Evolutionary conservation across 192 early-diverging fungal genomes (phyloP), one percentile per base, ranked within the genome.

Genomic region (Coemansia umbellata): DNA sequence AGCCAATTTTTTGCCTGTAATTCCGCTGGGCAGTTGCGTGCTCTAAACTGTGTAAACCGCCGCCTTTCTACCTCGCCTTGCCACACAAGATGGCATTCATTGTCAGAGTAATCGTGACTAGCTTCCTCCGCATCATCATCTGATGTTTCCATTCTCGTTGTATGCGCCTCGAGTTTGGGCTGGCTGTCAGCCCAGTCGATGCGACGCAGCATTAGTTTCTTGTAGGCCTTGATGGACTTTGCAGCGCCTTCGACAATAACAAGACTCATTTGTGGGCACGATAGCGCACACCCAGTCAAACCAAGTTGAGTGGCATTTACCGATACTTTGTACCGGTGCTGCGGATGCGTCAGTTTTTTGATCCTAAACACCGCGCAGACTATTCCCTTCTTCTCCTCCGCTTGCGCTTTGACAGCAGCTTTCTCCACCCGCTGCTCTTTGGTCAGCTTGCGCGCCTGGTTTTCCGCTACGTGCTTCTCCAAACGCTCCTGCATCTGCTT

Each of bases 211-310:
- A 99, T 93, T 18, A 99, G 76, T 55, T 95, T 94, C 67, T 96
- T 99, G 80, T 94, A 99, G 27, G 84, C 81, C 55, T 90, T 90
- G 57, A 97, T 80, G 2, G 81, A 84, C 60, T 95, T 92, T 10
- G 84, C 86, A 3, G 94, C 89, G 1, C 97, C 97, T 73, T 99
- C 97, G 4, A 94, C 94, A 37, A 95, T 72, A 4, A 99, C 90
- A 40, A 97, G 48, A 55, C 81, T 82, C 64, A 85, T 81, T 4
- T 82, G 86, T 2, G 85, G 82, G 55, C 88, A 80, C 14, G 89
- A 66, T 37, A 97, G 69, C 18, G 85, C 90, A 5, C 80, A 67
- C 1, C 97, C 97, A 2, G 89, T 94, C 56, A 99, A 75, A 21
- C 83, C 79, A 31, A 84, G 73, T 71, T 99, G 92, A 40, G 81